Conservation (phyloP, 768 basidiomycete genomes). For the Russula lepida region DNA sequence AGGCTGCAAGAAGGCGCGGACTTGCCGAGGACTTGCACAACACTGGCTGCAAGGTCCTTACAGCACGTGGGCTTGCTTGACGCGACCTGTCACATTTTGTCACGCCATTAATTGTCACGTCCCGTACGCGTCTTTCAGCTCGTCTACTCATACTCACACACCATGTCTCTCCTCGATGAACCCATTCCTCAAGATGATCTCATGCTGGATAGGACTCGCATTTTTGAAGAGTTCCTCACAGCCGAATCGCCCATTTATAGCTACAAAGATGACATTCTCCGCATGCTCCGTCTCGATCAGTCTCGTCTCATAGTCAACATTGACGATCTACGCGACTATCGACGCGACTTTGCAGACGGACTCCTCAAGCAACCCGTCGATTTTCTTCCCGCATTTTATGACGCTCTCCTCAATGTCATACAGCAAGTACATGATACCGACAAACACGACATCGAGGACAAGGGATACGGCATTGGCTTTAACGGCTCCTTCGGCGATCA, state of each 20-base stretch:
- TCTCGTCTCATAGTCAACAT: conserved; percentile 91
- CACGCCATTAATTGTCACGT: neutral
- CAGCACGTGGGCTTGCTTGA: no score
- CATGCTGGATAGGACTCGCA: conserved; percentile 64
- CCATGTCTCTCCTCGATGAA: conserved; percentile 38
- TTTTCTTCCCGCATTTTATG: conserved; percentile 83
- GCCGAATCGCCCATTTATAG: conserved; percentile 61
- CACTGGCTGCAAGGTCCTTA: no score
- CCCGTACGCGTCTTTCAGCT: neutral
- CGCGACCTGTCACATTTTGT: conserved; percentile 21
- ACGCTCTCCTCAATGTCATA: conserved; percentile 68
- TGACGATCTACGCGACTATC: conserved; percentile 90
- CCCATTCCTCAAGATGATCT: conserved; percentile 63
- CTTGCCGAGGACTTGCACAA: no score
- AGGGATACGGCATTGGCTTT: conserved; percentile 81
- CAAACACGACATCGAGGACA: conserved; percentile 76
- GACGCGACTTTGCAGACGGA: conserved; percentile 80
- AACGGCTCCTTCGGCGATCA: conserved; percentile 97
- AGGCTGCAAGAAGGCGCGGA: no score
- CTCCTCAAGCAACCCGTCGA: conserved; percentile 83
- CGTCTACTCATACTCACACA: neutral
- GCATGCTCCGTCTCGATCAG: conserved; percentile 74
- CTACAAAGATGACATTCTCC: conserved; percentile 77
- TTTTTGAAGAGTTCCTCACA: conserved; percentile 78
- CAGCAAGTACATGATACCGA: conserved; percentile 64